phyloP scores from a whole-genome alignment of 1,284 basidiomycete genomes.

The Boletellus sp. region DNA sequence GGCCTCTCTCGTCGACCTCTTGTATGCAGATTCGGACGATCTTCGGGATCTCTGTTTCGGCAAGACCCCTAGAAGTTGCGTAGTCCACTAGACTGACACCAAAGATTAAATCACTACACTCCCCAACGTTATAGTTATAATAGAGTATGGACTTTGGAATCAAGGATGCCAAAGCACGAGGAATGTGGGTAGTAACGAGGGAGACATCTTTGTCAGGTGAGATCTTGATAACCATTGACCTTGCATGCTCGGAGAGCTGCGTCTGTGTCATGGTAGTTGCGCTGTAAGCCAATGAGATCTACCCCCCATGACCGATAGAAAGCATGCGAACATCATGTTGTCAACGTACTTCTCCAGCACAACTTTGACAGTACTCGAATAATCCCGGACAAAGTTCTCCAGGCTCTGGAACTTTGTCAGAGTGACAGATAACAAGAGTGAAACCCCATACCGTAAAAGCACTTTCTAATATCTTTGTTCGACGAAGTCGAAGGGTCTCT shows the following conservation, averaged over 20 bases:
- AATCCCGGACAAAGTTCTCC: conserved; percentile 76
- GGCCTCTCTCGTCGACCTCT: conserved; percentile 78
- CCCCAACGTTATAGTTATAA: conserved; percentile 81
- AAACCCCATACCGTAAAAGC: conserved; percentile 65
- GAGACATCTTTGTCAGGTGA: conserved; percentile 68
- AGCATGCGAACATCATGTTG: conserved; percentile 60
- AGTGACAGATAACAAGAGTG: neutral
- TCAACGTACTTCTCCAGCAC: conserved; percentile 74
- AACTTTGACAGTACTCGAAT: conserved; percentile 60
- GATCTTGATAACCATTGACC: conserved; percentile 58
- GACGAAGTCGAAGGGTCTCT: conserved; percentile 84
- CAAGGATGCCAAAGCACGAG: conserved; percentile 55
- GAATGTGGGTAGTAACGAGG: conserved; percentile 51
- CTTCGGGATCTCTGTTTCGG: conserved; percentile 75
- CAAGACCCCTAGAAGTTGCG: conserved; percentile 76
- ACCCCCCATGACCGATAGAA: conserved; percentile 2
- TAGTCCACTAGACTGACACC: conserved; percentile 92
- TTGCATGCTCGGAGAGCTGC: conserved; percentile 58
- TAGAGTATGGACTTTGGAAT: conserved; percentile 70
- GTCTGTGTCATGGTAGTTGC: conserved; percentile 70
- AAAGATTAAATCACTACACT: conserved; percentile 88
- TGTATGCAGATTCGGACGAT: conserved; percentile 83
- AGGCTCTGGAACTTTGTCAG: conserved; percentile 54
- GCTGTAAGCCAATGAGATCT: conserved; percentile 35
- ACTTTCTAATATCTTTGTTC: conserved; percentile 79